These are phyloP conservation scores for Aspergillus tamarii DNA, from an alignment of 2,329 filamentous ascomycete species.

Conservation along the genomic window DNA sequence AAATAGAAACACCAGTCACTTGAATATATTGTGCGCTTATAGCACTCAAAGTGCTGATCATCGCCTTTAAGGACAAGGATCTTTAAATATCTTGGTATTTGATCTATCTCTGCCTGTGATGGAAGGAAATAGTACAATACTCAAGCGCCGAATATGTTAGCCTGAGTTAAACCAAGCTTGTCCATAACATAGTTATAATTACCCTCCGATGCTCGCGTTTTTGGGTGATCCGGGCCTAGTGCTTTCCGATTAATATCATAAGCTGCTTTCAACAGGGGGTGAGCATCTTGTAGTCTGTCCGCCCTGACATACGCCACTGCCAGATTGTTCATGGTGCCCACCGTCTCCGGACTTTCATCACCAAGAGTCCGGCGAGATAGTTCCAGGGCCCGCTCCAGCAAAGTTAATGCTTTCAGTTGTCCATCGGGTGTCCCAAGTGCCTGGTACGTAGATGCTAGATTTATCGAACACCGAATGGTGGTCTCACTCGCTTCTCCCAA, in stretches of 20 bases:
- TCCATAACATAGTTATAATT: background rate
- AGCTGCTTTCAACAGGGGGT: background rate
- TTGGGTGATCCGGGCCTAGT: background rate
- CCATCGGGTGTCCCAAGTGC: background rate
- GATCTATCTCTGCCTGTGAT: background rate
- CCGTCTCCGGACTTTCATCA: background rate
- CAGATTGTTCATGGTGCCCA: background rate
- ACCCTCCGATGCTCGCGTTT: background rate
- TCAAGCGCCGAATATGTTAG: background rate
- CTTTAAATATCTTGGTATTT: too few relatives aligned
- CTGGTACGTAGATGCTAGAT: background rate
- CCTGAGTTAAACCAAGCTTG: background rate
- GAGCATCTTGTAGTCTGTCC: background rate
- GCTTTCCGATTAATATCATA: background rate
- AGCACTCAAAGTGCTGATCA: rapidly evolving
- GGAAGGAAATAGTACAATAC: background rate
- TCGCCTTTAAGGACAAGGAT: too few relatives aligned
- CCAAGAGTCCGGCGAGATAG: background rate
- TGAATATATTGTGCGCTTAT: background rate
- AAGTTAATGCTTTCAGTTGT: background rate
- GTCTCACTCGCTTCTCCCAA: background rate
- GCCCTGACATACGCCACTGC: background rate
- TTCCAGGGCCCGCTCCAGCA: background rate
- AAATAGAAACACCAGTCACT: too few relatives aligned
- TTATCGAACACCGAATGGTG: background rate